These are phyloP conservation scores for Albifimbria verrucaria DNA, from an alignment of 2,329 filamentous ascomycete genomes.

Conservation along the genomic window DNA sequence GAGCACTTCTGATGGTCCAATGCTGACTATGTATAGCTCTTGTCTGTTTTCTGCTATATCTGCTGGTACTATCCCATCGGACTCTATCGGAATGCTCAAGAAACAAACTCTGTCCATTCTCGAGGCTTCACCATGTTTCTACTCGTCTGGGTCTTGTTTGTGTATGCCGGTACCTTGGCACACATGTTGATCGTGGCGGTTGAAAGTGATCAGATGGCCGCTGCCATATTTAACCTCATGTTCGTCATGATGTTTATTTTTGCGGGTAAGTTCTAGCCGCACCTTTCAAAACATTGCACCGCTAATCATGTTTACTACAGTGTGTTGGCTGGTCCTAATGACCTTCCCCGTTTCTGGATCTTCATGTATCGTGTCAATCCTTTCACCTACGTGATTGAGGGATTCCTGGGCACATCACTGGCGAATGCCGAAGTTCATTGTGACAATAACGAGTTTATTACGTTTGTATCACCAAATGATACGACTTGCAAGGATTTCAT, in stretches of 20 bases:
- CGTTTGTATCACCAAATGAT: constrained; percentile 54
- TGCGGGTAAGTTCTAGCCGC: constrained; percentile 49
- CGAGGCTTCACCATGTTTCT: constrained; percentile 63
- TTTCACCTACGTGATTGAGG: constrained; percentile 70
- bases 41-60: constrained; percentile 54
- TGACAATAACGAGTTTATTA: constrained; percentile 60
- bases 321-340: constrained; percentile 57
- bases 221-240: constrained; percentile 59
- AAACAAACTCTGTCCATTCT: constrained; percentile 38
- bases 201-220: constrained; percentile 58
- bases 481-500: constrained; percentile 57
- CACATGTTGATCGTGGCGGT: constrained; percentile 62
- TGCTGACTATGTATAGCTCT: constrained; percentile 15
- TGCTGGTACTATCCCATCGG: constrained; percentile 68
- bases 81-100: constrained; percentile 54
- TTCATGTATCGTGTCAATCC: constrained; percentile 74
- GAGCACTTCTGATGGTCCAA: accelerated
- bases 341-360: constrained; percentile 72
- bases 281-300: constrained; percentile 65
- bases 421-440: constrained; percentile 60
- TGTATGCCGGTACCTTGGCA: constrained; percentile 64
- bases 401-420: constrained; percentile 61
- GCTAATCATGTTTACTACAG: constrained; percentile 57
- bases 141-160: constrained; percentile 58
- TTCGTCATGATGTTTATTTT: constrained; percentile 61